These are phyloP conservation scores for Sophora flavescens DNA, from an alignment of 306 rosid genomes.

Conservation along the genomic window DNA sequence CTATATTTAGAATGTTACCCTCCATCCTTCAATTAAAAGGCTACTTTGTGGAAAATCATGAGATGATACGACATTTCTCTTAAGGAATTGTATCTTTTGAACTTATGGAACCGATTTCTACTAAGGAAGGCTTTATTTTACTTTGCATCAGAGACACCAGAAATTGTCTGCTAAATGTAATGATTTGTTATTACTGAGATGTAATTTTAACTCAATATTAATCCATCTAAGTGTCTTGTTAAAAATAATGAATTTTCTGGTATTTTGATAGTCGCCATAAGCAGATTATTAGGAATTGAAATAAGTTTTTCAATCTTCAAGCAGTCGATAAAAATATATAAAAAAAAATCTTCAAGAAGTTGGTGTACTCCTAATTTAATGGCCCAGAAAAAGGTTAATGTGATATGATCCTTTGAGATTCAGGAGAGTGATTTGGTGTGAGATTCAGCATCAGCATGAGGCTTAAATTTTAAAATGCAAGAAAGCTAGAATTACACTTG, in stretches of 20 bases:
- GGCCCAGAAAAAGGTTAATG: constrained; percentile 5
- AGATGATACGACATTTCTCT: constrained; percentile 10
- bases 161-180: neutral
- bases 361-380: neutral
- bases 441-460: constrained; percentile 22
- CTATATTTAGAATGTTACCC: neutral
- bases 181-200: neutral
- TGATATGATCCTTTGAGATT: neutral
- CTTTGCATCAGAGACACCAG: neutral
- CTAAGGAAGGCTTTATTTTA: constrained; percentile 27
- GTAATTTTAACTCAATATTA: neutral
- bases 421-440: neutral
- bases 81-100: constrained; percentile 17
- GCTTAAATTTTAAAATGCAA: constrained; percentile 27
- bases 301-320: constrained; percentile 26
- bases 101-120: constrained; percentile 4
- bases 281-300: neutral
- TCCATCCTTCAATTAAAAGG: neutral
- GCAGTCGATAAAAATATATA: neutral
- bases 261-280: neutral
- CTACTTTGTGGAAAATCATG: constrained; percentile 17
- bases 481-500: constrained; percentile 17
- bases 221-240: constrained; percentile 14
- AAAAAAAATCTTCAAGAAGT: neutral
- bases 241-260: neutral